Base-by-base conservation (phyloP, 1,284 basidiomycete species). In the Cutaneotrichosporon spelunceum region DNA sequence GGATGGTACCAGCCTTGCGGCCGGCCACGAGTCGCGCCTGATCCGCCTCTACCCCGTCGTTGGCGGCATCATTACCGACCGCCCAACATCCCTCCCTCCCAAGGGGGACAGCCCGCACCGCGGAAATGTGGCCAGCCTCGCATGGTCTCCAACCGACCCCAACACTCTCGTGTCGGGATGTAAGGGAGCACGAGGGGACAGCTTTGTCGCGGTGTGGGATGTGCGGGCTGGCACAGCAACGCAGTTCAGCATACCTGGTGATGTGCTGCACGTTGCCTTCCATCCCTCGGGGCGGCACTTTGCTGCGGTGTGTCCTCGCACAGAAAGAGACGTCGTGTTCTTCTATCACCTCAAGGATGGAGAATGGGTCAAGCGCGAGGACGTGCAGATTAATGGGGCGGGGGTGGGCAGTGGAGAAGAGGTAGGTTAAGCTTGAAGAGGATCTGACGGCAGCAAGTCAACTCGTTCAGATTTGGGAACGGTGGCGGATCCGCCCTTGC, bases 211-310 rank as follows among this genome's bases (percentile, higher is more conserved):
- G 0, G 63, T 78, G 1, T 78, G 76, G 76, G 68, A 78, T 55
- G 50, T 75, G 7, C 59, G 57, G 4, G 55, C 33, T 14, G 53
- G 56, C 1, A 3, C 64, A 2, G 42, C 66, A 1, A 68, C 74
- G 4, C 34, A 69, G 4, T 65, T 67, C 30, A 69, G 63, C 33
- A 66, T 74, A 39, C 54, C 68, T 7, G 70, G 70, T 14, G 74
- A 78, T 53, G 68, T 75, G 47, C 58, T 76, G 42, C 68, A 72
- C 59, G 60, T 78, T 42, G 64, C 72, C 23, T 78, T 73, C 60
- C 76, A 78, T 57, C 76, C 76, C 0, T 65, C 63, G 2, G 74
- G 74, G 0, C 36, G 58, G 9, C 76, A 78, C 11, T 76, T 78
- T 60, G 73, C 74, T 0, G 74, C 68, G 13, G 72, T 73, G 10